Conservation (phyloP, 1,139 yeast species). For the Hansenula anomala region DNA sequence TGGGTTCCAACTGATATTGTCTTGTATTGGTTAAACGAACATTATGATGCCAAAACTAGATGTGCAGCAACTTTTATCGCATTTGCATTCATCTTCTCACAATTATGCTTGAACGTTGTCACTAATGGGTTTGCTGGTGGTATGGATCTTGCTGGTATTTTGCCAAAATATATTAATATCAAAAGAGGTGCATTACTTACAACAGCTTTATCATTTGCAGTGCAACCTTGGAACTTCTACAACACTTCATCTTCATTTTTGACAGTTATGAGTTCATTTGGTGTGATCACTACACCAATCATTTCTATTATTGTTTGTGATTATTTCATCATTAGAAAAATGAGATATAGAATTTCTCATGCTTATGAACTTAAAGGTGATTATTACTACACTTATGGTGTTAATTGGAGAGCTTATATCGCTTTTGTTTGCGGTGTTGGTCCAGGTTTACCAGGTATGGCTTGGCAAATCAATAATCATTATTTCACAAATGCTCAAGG, state of each 20-base stretch:
- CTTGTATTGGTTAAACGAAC: slow-evolving; percentile 25
- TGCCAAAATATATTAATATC: slow-evolving; percentile 46
- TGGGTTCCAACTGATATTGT: slow-evolving; percentile 37
- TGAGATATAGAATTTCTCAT: slow-evolving; percentile 32
- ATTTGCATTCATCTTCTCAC: slow-evolving; percentile 39
- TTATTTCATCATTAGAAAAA: slow-evolving; percentile 32
- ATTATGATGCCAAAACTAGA: slow-evolving; percentile 37
- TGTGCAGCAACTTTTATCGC: slow-evolving; percentile 45
- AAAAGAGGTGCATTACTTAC: slow-evolving; percentile 43
- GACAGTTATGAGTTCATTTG: slow-evolving; percentile 40
- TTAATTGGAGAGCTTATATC: slow-evolving; percentile 38
- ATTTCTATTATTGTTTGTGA: slow-evolving; percentile 39
- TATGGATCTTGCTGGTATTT: slow-evolving; percentile 44
- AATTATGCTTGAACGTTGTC: slow-evolving; percentile 42
- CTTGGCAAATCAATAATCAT: slow-evolving; percentile 27
- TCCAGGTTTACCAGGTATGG: slow-evolving; percentile 42
- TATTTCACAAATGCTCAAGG: slow-evolving; percentile 28
- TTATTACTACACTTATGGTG: slow-evolving; percentile 34
- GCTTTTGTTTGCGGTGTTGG: slow-evolving; percentile 36
- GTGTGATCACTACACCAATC: slow-evolving; percentile 40
- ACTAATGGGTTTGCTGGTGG: slow-evolving; percentile 51
- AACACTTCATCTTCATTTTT: slow-evolving; percentile 38
- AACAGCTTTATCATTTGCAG: slow-evolving; percentile 37
- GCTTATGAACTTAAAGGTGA: slow-evolving; percentile 32
- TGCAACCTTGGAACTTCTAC: slow-evolving; percentile 46